phyloP scores from a whole-genome alignment of 2,329 filamentous ascomycete genomes.

The Lasiodiplodia theobromae region DNA sequence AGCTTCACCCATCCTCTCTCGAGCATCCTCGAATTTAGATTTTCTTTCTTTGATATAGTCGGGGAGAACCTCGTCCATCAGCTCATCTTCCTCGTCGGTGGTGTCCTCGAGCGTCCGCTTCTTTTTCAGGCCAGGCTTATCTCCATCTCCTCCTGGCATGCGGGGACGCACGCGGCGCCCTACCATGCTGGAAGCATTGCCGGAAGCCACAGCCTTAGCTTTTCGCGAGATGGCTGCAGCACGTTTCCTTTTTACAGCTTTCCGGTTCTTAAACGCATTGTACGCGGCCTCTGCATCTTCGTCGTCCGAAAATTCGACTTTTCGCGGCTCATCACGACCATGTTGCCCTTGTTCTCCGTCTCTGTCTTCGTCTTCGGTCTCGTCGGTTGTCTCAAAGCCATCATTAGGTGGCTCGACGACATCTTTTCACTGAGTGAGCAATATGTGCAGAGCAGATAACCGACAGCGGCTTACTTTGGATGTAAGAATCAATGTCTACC shows the following conservation, averaged over 20 bases:
- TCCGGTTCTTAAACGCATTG: constrained; percentile 68
- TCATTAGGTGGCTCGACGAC: constrained; percentile 2
- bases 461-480: constrained; percentile 36
- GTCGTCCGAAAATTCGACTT: constrained; percentile 54
- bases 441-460: background rate
- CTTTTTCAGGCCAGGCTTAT: constrained; percentile 6
- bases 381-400: constrained; percentile 6
- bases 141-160: background rate
- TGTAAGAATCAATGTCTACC: constrained; percentile 40
- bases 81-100: constrained; percentile 49
- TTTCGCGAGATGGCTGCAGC: constrained; percentile 51
- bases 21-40: constrained; percentile 70
- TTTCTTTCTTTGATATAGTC: constrained; percentile 76
- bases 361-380: constrained; percentile 2
- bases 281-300: constrained; percentile 65
- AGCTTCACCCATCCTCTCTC: constrained; percentile 66
- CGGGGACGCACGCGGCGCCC: constrained; percentile 42
- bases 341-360: background rate
- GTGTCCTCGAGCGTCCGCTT: constrained; percentile 37
- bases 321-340: background rate
- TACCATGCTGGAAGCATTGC: constrained; percentile 48
- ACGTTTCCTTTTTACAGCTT: constrained; percentile 61
- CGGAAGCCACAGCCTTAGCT: constrained; percentile 50
- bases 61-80: constrained; percentile 69
- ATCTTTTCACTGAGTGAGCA: background rate